Evolutionary conservation across 495 filamentous ascomycete species (phyloP).

Genomic region (Neurospora sp.): DNA sequence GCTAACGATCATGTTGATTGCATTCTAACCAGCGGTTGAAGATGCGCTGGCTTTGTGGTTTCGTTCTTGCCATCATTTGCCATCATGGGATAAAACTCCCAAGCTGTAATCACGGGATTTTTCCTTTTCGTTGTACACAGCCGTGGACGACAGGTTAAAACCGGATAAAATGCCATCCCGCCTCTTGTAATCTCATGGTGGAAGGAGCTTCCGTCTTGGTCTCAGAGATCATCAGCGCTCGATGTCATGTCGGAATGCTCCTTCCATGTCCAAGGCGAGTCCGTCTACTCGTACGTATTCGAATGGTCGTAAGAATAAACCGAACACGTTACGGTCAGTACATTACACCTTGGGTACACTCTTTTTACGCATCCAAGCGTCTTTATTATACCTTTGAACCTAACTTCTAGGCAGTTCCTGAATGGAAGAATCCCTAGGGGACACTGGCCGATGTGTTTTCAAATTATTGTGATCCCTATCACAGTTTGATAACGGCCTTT

Average conservation of each 20-base stretch:
- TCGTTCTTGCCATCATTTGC: not conserved
- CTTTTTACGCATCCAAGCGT: too few species aligned
- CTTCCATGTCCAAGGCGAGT: too few species aligned
- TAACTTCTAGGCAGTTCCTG: too few species aligned
- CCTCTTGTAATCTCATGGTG: not conserved
- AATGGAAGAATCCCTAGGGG: too few species aligned
- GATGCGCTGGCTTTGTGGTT: not conserved
- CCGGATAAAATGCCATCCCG: not conserved
- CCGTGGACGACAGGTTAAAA: not conserved
- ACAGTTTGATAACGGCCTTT: too few species aligned
- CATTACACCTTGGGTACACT: too few species aligned
- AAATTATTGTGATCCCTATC: too few species aligned
- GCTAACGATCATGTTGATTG: conserved; percentile 7
- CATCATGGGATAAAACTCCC: not conserved
- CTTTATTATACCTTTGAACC: too few species aligned
- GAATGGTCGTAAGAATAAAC: too few species aligned
- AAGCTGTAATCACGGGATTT: not conserved
- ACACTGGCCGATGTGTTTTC: too few species aligned
- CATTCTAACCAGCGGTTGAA: not conserved
- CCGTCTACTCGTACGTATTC: too few species aligned
- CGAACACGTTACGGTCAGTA: too few species aligned
- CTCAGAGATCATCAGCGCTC: not conserved
- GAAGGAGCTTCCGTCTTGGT: not conserved
- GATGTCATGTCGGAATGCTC: not conserved
- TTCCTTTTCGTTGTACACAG: not conserved